phyloP scores from a whole-genome alignment of 2,329 filamentous ascomycete genomes.

The Diaporthe vexans region DNA sequence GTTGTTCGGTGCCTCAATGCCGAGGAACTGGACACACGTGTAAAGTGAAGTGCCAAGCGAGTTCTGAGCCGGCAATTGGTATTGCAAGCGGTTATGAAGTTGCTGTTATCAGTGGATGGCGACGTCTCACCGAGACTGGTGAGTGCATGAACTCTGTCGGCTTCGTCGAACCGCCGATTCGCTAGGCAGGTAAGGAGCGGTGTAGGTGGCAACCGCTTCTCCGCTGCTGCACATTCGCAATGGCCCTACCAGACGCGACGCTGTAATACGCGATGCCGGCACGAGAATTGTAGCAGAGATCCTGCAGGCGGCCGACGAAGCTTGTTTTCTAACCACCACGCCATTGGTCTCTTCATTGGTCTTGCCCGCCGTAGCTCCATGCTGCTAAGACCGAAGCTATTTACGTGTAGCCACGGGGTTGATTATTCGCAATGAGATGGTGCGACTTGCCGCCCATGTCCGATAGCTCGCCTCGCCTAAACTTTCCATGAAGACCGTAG shows the following conservation, averaged over 20 bases:
- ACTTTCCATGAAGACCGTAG: neutral
- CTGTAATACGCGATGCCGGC: neutral
- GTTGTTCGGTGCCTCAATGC: neutral
- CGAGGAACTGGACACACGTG: neutral
- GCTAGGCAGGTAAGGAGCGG: conserved; percentile 5
- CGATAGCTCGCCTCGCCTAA: neutral
- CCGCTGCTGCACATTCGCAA: neutral
- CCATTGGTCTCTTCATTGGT: conserved; percentile 9
- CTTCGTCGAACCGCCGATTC: conserved; percentile 7
- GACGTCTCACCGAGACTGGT: conserved; percentile 22
- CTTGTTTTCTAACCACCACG: neutral
- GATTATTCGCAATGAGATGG: conserved; percentile 6
- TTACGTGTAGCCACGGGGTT: neutral
- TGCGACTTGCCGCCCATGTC: neutral
- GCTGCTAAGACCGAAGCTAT: conserved; percentile 9
- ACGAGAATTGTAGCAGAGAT: conserved; percentile 15
- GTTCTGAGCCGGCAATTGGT: neutral
- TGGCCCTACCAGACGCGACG: conserved; percentile 15
- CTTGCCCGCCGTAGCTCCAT: neutral
- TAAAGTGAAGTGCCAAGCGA: neutral
- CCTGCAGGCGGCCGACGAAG: conserved; percentile 20
- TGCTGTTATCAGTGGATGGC: neutral
- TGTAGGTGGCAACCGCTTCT: neutral
- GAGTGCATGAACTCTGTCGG: conserved; percentile 20
- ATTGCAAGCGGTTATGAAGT: neutral